These are phyloP conservation scores for Magnusiomyces paraingens DNA, from an alignment of 1,139 yeast genomes.

Conservation along the genomic window DNA sequence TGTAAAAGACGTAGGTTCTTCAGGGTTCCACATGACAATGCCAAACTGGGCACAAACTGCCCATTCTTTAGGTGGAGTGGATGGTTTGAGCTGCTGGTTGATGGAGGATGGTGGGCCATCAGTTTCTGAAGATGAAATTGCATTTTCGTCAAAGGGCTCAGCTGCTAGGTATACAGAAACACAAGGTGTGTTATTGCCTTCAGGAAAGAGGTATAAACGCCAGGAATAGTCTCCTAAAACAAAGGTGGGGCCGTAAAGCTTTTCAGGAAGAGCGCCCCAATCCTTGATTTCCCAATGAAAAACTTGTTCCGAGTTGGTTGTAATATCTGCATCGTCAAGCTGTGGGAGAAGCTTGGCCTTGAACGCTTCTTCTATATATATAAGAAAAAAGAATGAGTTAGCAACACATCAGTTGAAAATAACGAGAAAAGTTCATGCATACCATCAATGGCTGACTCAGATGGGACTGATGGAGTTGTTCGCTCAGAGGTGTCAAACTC, in stretches of 20 bases:
- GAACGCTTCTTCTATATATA: slow-evolving; percentile 25
- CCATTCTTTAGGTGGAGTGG: slow-evolving; percentile 41
- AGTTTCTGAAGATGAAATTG: slow-evolving; percentile 28
- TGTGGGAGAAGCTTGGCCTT: slow-evolving; percentile 26
- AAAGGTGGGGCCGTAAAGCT: slow-evolving; percentile 46
- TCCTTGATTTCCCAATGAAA: slow-evolving; percentile 72
- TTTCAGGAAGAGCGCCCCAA: slow-evolving; percentile 50
- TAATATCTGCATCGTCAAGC: slow-evolving; percentile 35
- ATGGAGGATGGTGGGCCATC: background rate
- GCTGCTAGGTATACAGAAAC: slow-evolving; percentile 34
- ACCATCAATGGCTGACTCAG: slow-evolving; percentile 1
- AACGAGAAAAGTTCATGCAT: too few relatives aligned
- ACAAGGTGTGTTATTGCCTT: slow-evolving; percentile 40
- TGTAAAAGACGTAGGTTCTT: slow-evolving; percentile 53
- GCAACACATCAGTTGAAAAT: too few relatives aligned
- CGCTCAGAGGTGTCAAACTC: background rate
- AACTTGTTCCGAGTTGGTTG: slow-evolving; percentile 32
- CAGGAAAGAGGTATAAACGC: slow-evolving; percentile 72
- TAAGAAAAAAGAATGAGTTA: background rate
- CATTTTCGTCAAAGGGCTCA: slow-evolving; percentile 19
- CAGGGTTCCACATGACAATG: slow-evolving; percentile 77
- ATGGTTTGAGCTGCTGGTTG: background rate
- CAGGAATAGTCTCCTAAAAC: slow-evolving; percentile 65
- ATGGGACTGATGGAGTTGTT: background rate
- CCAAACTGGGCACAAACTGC: slow-evolving; percentile 88